Percentiles rank a stretch among this genome's conserved stretches.
Evolutionary conservation across 305 asterid species (phyloP).

Genomic region (Fraxinus angustifolia): DNA sequence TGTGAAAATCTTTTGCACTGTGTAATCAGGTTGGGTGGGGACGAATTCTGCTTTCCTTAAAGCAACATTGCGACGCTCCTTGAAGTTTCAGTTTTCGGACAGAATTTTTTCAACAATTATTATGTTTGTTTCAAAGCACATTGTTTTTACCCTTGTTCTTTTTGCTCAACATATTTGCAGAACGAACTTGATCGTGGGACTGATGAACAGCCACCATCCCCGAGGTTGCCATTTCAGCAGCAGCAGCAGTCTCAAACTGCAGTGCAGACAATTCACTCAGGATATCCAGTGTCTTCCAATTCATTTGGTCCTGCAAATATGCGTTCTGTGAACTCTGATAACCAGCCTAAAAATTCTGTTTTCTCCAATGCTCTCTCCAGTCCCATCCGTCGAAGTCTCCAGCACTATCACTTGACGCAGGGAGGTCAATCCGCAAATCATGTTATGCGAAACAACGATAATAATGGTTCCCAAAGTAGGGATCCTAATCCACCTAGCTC

Average conservation of each 20-base stretch:
- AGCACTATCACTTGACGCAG: constrained; percentile 56
- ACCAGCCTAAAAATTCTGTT: constrained; percentile 40
- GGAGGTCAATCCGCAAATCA: constrained; percentile 30
- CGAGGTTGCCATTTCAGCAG: constrained; percentile 42
- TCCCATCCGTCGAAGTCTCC: constrained; percentile 58
- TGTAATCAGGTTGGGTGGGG: constrained; percentile 13
- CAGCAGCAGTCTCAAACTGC: constrained; percentile 32
- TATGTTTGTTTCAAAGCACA: neutral
- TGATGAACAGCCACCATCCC: constrained; percentile 45
- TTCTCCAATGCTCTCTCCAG: constrained; percentile 74
- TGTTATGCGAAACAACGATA: constrained; percentile 24
- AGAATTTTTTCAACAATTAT: neutral
- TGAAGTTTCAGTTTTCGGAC: neutral
- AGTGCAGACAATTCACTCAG: constrained; percentile 28
- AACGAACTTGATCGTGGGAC: constrained; percentile 44
- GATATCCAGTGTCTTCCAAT: constrained; percentile 33
- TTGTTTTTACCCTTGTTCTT: neutral
- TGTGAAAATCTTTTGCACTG: neutral
- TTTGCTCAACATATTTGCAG: constrained; percentile 25
- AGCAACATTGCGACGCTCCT: neutral
- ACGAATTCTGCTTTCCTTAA: neutral
- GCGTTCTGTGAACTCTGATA: constrained; percentile 27
- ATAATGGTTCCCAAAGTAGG: constrained; percentile 24
- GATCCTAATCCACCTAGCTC: constrained; percentile 44
- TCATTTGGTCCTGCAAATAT: constrained; percentile 32